Percentiles rank a stretch among this genome's conserved stretches.
Conservation (phyloP, 164 flowering plant genomes). For the Nelumbo lutea region DNA sequence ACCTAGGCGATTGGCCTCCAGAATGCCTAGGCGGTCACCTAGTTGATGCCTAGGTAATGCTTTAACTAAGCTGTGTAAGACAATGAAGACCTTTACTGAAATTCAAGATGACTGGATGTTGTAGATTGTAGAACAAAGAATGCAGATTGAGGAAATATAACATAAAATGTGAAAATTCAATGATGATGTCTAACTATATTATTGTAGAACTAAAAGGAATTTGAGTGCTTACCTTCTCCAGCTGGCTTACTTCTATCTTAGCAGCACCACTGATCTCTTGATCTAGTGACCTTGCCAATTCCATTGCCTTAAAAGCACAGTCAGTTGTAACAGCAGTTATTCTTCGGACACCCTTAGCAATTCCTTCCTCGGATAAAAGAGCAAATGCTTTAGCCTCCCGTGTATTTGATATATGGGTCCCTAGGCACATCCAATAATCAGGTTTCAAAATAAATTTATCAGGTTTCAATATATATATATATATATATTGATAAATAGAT, state of each 20-base stretch:
- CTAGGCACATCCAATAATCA: conserved; percentile 31
- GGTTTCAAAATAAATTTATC: not conserved
- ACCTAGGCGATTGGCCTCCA: too few species aligned
- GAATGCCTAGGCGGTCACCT: too few species aligned
- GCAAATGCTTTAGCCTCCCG: conserved; percentile 93
- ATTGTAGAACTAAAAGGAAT: not conserved
- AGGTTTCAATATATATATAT: too few species aligned
- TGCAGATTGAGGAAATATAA: not conserved
- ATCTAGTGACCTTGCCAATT: conserved; percentile 57
- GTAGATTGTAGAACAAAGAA: not conserved
- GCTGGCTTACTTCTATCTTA: conserved; percentile 42
- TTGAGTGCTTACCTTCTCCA: conserved; percentile 62
- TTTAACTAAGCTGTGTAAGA: too few species aligned
- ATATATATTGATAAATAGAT: too few species aligned
- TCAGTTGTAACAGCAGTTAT: conserved; percentile 91
- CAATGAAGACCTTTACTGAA: too few species aligned
- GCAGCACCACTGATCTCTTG: conserved; percentile 68
- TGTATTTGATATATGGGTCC: conserved; percentile 94
- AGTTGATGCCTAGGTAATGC: too few species aligned
- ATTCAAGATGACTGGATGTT: too few species aligned
- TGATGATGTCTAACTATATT: not conserved
- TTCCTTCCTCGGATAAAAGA: conserved; percentile 87
- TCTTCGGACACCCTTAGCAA: conserved; percentile 90
- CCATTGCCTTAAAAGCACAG: conserved; percentile 62
- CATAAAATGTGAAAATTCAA: not conserved